Conservation (phyloP, 441 rosid genomes). For the Adansonia gregorii region DNA sequence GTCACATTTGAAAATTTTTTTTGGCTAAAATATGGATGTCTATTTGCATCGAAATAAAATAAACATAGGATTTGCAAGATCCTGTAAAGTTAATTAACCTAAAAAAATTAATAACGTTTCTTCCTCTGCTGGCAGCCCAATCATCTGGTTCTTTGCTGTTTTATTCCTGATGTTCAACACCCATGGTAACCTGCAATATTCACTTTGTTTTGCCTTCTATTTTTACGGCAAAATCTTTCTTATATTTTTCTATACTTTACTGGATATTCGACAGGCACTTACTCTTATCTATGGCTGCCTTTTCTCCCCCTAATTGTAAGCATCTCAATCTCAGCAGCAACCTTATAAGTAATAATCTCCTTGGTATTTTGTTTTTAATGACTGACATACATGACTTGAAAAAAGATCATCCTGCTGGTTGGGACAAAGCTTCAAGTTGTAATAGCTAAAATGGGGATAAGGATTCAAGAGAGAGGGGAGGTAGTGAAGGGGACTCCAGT, state of each 20-base stretch:
- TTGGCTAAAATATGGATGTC: too few species aligned
- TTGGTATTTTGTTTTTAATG: slow-evolving; percentile 26
- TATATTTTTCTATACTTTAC: not conserved
- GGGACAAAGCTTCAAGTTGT: slow-evolving; percentile 75
- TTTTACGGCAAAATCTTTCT: not conserved
- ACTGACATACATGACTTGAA: not conserved
- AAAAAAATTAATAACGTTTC: not conserved
- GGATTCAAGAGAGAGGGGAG: slow-evolving; percentile 57
- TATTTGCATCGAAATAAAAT: too few species aligned
- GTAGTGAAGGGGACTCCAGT: slow-evolving; percentile 60
- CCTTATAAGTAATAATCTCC: not conserved
- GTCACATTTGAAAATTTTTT: not conserved
- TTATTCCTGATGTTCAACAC: slow-evolving; percentile 56
- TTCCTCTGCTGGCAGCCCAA: slow-evolving; percentile 43
- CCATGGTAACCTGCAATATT: slow-evolving; percentile 43
- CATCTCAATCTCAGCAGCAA: slow-evolving; percentile 25
- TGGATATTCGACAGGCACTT: slow-evolving; percentile 44
- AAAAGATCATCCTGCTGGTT: slow-evolving; percentile 45
- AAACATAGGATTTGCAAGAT: not conserved
- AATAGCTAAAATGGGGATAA: slow-evolving; percentile 56
- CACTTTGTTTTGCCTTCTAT: not conserved
- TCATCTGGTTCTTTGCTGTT: slow-evolving; percentile 59
- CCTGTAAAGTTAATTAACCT: not conserved
- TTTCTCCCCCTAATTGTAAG: slow-evolving; percentile 60
- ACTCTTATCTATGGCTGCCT: slow-evolving; percentile 63